Base-by-base conservation (phyloP, 2,329 filamentous ascomycete species). In the Didymella pomorum region DNA sequence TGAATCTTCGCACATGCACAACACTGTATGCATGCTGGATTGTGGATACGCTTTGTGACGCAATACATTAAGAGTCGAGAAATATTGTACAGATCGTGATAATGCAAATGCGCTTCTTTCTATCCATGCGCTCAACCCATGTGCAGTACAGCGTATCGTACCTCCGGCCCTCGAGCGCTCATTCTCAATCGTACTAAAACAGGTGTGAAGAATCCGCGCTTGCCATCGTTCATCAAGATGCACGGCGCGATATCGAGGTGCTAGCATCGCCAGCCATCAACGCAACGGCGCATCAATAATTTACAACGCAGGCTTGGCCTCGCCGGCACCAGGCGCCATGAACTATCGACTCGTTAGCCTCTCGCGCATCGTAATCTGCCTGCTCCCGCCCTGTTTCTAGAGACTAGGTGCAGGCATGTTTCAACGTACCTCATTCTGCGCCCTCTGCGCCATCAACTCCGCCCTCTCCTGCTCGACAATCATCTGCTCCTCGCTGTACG, bases 391-490 rank as follows among this genome's bases (percentile, higher is more conserved):
- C n/a, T n/a, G n/a, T n/a, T n/a, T n/a, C n/a, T n/a, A n/a, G n/a
- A n/a, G n/a, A n/a, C n/a, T n/a, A n/a, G n/a, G n/a, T n/a, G n/a
- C 23, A 25, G 23, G 7, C 4, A 3, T 25, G 23, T 25, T 25
- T 3, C 23, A 4, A 65, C 60, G 12, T 68, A 89, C 87, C 83
- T 97, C 92, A 75, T 90, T 89, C 64, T 72, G 69, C 64, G 92
- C 92, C 73, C 90, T 87, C 86, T 97, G 92, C 79, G 95, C 90
- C 92, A 97, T 95, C 79, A 90, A 89, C 86, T 93, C 93, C 83
- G 97, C 94, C 79, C 93, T 88, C 87, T 99, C 95, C 92, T 97
- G 96, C 83, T 97, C 94, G 66, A 94, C 84, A 77, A 96, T 88
- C 83, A 97, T 92, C 84, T 97, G 93, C 83, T 99, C 95, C 84